Evolutionary conservation across 257 asterid genomes (phyloP).

Genomic region (Solanum lycopersicoides): DNA sequence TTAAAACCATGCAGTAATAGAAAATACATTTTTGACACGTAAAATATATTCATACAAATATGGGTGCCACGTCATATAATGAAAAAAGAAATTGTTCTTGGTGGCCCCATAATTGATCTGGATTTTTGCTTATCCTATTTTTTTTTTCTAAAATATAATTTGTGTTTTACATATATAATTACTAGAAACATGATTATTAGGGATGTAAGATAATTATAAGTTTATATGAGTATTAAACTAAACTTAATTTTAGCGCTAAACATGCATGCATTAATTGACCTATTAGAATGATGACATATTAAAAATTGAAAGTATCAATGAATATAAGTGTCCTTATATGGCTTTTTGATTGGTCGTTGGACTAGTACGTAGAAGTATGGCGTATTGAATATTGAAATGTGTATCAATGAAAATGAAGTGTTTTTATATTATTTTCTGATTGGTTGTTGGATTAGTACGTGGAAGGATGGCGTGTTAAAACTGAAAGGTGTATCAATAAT

Average conservation of each 20-base stretch:
- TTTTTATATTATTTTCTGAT: background rate
- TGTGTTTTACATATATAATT: too few species aligned
- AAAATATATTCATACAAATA: background rate
- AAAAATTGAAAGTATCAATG: background rate
- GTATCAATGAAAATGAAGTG: background rate
- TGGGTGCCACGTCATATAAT: background rate
- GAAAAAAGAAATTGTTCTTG: background rate
- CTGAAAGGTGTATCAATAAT: background rate
- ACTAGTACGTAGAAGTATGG: background rate
- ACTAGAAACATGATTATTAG: too few species aligned
- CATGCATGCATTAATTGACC: background rate
- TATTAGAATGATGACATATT: background rate
- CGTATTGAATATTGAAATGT: background rate
- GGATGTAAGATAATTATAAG: background rate
- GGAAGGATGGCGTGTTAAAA: background rate
- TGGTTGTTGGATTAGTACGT: background rate
- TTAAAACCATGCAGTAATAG: background rate
- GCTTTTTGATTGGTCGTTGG: background rate
- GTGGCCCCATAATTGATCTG: background rate
- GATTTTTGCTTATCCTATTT: background rate
- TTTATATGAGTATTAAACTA: background rate
- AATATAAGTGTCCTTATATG: background rate
- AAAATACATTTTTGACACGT: constrained; percentile 18
- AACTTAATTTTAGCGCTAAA: background rate
- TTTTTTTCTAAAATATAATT: background rate